Percentiles rank a stretch among this genome's conserved stretches.
Conservation (phyloP, 2,329 filamentous ascomycete species). For the Xylaria sp. region DNA sequence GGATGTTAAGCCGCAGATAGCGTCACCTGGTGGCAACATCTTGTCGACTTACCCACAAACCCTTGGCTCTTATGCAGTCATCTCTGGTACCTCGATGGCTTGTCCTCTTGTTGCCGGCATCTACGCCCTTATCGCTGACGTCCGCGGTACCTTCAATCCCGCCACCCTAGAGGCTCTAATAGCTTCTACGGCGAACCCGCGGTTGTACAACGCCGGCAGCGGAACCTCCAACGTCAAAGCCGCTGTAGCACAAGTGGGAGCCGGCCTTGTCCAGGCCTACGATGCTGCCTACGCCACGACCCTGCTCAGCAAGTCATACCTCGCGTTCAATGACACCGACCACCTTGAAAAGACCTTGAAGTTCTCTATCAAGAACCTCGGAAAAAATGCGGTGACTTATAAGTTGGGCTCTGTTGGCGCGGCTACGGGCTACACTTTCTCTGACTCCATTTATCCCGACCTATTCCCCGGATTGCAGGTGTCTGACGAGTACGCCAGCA, state of each 20-base stretch:
- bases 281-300: conserved; percentile 66
- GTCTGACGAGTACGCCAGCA: conserved; percentile 53
- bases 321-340: conserved; percentile 73
- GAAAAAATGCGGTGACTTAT: conserved; percentile 60
- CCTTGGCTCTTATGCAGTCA: conserved; percentile 60
- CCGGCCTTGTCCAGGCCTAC: conserved; percentile 67
- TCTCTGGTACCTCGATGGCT: conserved; percentile 70
- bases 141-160: conserved; percentile 62
- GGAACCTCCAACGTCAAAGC: conserved; percentile 52
- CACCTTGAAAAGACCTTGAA: conserved; percentile 60
- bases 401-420: conserved; percentile 61
- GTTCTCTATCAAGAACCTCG: conserved; percentile 67
- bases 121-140: conserved; percentile 63
- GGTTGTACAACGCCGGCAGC: conserved; percentile 44
- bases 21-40: conserved; percentile 66
- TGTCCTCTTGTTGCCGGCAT: conserved; percentile 65
- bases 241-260: conserved; percentile 69
- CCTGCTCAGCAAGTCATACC: conserved; percentile 63
- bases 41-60: conserved; percentile 65
- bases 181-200: conserved; percentile 39
- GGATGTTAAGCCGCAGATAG: conserved; percentile 65
- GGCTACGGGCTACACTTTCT: conserved; percentile 64
- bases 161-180: conserved; percentile 56
- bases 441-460: conserved; percentile 51
- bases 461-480: conserved; percentile 58